Percentiles rank a stretch among this genome's conserved stretches.
phyloP scores from a whole-genome alignment of 192 early-diverging fungal species.

The Irineochytrium annulatum region DNA sequence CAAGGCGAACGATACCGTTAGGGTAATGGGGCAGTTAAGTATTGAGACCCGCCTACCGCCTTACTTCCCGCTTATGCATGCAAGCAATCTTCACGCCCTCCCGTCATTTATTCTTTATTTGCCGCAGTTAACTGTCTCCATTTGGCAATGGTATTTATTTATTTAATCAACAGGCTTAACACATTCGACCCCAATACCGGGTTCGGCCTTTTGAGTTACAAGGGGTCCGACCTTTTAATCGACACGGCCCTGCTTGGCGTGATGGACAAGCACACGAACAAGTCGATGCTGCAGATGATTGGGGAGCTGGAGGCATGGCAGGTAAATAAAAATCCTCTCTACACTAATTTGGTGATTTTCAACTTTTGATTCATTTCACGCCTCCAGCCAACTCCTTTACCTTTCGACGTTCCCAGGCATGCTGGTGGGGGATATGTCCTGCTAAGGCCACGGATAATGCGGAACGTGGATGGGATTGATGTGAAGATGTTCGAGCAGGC shows the following conservation, averaged over 20 bases:
- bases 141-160: too few relatives aligned
- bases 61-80: too few relatives aligned
- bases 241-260: constrained; percentile 31
- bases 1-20: too few relatives aligned
- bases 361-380: too few relatives aligned
- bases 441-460: constrained; percentile 26
- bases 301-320: constrained; percentile 21
- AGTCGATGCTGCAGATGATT: constrained; percentile 32
- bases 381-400: too few relatives aligned
- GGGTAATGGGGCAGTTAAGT: too few relatives aligned
- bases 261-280: constrained; percentile 19
- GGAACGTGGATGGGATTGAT: constrained; percentile 40
- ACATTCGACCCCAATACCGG: not conserved
- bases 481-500: constrained; percentile 31
- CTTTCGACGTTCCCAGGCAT: not conserved
- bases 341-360: too few relatives aligned
- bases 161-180: not conserved
- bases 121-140: too few relatives aligned
- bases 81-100: too few relatives aligned
- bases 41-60: too few relatives aligned
- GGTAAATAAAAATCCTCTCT: not conserved
- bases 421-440: constrained; percentile 11
- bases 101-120: too few relatives aligned
- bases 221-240: constrained; percentile 8
- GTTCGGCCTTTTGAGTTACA: not conserved